Evolutionary conservation across 2,329 filamentous ascomycete species (phyloP).

Genomic region (Emergomyces pasteurianus): DNA sequence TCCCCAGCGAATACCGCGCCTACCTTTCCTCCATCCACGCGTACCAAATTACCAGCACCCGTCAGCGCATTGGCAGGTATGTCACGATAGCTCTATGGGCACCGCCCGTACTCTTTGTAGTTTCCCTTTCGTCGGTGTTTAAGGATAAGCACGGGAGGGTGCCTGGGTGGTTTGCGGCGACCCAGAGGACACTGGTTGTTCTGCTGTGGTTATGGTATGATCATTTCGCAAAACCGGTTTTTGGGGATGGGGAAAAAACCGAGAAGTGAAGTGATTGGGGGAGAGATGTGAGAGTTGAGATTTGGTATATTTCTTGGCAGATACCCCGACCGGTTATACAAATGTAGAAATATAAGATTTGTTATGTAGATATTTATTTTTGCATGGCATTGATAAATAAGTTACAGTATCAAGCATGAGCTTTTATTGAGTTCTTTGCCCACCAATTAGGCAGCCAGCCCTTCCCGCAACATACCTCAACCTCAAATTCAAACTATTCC

Average conservation of each 20-base stretch:
- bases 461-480: too few relatives aligned
- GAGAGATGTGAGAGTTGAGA: neutral
- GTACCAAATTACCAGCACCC: constrained; percentile 55
- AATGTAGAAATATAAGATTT: too few relatives aligned
- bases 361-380: too few relatives aligned
- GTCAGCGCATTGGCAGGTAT: constrained; percentile 54
- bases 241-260: constrained; percentile 77
- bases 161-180: constrained; percentile 53
- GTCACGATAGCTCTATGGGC: constrained; percentile 51
- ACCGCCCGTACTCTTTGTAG: constrained; percentile 46
- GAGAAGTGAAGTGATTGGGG: neutral
- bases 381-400: neutral
- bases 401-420: neutral
- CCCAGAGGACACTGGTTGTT: constrained; percentile 43
- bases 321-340: too few relatives aligned
- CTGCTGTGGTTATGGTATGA: constrained; percentile 56
- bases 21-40: constrained; percentile 59
- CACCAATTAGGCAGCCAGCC: too few relatives aligned
- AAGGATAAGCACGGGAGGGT: constrained; percentile 54
- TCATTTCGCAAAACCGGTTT: constrained; percentile 49
- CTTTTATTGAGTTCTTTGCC: too few relatives aligned
- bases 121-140: constrained; percentile 33
- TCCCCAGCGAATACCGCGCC: constrained; percentile 64
- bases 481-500: too few relatives aligned
- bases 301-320: neutral